Evolutionary conservation across 768 basidiomycete genomes (phyloP), one percentile per base, ranked within the genome.

Genomic region (Calvatia gigantea): DNA sequence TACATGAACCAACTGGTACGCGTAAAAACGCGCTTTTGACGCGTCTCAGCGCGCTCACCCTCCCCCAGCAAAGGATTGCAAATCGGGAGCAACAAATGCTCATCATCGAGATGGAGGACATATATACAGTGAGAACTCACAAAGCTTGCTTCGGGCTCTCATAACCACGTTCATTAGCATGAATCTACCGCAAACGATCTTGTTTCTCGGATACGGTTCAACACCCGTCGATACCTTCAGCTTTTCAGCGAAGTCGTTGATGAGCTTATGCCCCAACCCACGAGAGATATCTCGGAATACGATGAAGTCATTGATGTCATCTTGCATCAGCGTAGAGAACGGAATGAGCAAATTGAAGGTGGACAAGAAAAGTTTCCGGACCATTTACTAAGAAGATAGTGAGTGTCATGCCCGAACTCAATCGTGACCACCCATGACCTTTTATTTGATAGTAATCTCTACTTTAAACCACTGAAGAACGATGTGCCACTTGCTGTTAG

Each of bases 301-400:
- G 90, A 93, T 59, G 97, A 99, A 69, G 95, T 98, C 46, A 90
- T 98, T 37, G 97, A 99, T 70, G 86, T 98, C 4, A 97, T 99
- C 56, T 80, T 98, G 59, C 93, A 94, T 68, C 97, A 98, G 65
- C 80, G 97, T 51, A 79, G 87, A 51, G 91, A 97, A 68, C 81
- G 92, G 56, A 98, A 98, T 64, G 84, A 87, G 53, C 84, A 89
- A 67, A 76, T 85, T 35, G 89, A 91, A 53, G 86, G 83, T 19
- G 70, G 70, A n/a, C 82, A 86, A 59, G 82, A 85, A 17, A 83
- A 84, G 29, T 98, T 98, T 70, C 97, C 97, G 0, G 84, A 89
- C 46, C 93, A 96, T 66, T 75, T 99, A 15, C 79, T 98, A 62
- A 78, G 97, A 67, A 80, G 97, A 83, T 99, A 98, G 96, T 98